Evolutionary conservation across 148 eudicot genomes (phyloP), one percentile per base, ranked within the genome.

Genomic region (Drosera capensis): DNA sequence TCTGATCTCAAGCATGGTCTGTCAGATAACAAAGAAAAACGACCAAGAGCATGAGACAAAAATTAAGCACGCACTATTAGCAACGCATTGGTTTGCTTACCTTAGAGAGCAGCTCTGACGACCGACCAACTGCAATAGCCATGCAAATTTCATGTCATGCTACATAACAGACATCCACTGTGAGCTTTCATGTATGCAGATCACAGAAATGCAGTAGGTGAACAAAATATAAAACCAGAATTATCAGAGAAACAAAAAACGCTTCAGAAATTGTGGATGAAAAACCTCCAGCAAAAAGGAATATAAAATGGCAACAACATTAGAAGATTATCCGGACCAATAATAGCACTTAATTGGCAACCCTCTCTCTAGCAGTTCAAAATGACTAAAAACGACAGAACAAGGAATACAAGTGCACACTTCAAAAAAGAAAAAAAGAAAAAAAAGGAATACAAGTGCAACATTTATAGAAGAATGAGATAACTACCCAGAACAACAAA

Each of bases 121-220:
- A 83, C 50, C 92, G 70, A 59, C 94, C 94, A 67, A 67, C 92
- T 88, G 87, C 79, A 80, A 60, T 34, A 24, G 41, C 25, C 31
- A 51, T 24, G 16, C 41, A 46, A 25, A 55, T 14, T 39, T 24
- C 2, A 25, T 5, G 25, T 20, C 8, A 43, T 29, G 4, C 23
- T 0, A 20, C 25, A 7, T 17, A n/a, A 1, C 3, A 40, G 7
- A 19, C 39, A 26, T 4, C 24, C 44, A n/a, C n/a, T n/a, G n/a
- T n/a, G n/a, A n/a, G n/a, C n/a, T n/a, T n/a, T n/a, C n/a, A n/a
- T n/a, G n/a, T n/a, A 28, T 28, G 31, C 31, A 28, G 6, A 28
- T 28, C 9, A 4, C n/a, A 3, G n/a, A 15, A 3, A 34, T 34
- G 38, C 7, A 11, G 38, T 34, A 34, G 3, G n/a, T 34, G 9